phyloP scores from a whole-genome alignment of 768 basidiomycete genomes.

The Suillus occidentalis region DNA sequence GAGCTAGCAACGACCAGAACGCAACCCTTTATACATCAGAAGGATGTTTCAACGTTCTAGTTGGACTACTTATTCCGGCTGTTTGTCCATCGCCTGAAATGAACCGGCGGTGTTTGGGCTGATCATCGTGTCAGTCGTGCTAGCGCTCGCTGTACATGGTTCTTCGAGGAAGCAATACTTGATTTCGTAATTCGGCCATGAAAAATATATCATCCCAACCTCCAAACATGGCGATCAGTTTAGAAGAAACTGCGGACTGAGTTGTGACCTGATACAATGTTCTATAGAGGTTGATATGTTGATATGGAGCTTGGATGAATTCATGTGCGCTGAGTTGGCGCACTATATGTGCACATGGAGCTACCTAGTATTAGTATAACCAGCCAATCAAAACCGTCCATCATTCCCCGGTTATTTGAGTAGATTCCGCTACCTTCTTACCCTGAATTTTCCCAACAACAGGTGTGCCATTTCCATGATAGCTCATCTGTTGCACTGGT shows the following conservation, averaged over 20 bases:
- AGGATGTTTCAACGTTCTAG: neutral
- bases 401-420: neutral
- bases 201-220: neutral
- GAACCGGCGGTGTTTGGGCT: slow-evolving; percentile 1
- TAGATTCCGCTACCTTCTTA: neutral
- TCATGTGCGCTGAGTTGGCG: neutral
- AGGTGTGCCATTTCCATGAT: neutral
- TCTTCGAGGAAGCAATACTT: neutral
- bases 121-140: neutral
- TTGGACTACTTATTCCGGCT: neutral
- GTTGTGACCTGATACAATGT: neutral
- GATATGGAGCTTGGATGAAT: neutral
- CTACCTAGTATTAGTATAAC: neutral
- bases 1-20: neutral
- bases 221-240: neutral
- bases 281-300: neutral
- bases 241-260: neutral
- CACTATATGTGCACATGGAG: neutral
- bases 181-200: neutral
- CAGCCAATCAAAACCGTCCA: neutral
- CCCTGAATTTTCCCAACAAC: neutral
- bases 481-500: neutral
- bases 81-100: neutral
- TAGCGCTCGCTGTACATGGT: neutral
- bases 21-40: neutral